A percentile compares a stretch with the other conserved stretches of the same genome.
Conservation (phyloP, 2,329 filamentous ascomycete genomes). For the Metarhizium guizhouense region DNA sequence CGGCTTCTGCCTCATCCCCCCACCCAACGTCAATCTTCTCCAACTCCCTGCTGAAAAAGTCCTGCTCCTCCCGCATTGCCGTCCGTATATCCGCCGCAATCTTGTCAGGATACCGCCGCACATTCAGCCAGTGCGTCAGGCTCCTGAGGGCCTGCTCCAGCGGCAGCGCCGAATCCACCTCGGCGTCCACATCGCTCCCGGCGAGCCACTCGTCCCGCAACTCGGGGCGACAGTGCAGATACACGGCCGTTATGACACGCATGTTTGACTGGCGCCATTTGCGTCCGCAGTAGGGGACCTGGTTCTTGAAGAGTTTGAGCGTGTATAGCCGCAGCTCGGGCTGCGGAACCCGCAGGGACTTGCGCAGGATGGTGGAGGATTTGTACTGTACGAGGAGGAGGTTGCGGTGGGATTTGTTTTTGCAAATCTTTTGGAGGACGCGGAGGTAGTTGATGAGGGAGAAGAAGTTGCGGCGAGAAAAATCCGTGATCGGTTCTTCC, state of each 20-base stretch:
- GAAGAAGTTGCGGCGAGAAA: slow-evolving; percentile 92
- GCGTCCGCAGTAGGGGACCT: slow-evolving; percentile 93
- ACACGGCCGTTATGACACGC: slow-evolving; percentile 96
- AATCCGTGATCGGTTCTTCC: slow-evolving; percentile 71
- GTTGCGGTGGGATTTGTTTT: slow-evolving; percentile 90
- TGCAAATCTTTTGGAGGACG: slow-evolving; percentile 95
- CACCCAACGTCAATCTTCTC: slow-evolving; percentile 58
- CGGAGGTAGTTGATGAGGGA: slow-evolving; percentile 90
- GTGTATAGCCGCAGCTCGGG: slow-evolving; percentile 84
- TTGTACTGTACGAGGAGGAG: slow-evolving; percentile 93
- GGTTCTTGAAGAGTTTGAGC: slow-evolving; percentile 95
- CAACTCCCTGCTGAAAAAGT: slow-evolving; percentile 71
- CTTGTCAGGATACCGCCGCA: slow-evolving; percentile 70
- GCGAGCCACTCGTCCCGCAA: slow-evolving; percentile 91
- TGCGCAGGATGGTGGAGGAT: slow-evolving; percentile 82
- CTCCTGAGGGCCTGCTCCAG: slow-evolving; percentile 84
- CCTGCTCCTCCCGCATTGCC: slow-evolving; percentile 61
- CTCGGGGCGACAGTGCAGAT: slow-evolving; percentile 86
- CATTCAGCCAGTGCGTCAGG: slow-evolving; percentile 90
- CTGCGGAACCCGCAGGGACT: slow-evolving; percentile 84
- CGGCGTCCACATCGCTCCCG: slow-evolving; percentile 83
- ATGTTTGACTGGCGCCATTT: slow-evolving; percentile 99
- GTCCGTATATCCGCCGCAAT: slow-evolving; percentile 53
- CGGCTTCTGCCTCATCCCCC: slow-evolving; percentile 30
- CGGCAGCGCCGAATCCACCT: slow-evolving; percentile 86